These are phyloP conservation scores for Novymonas esmeraldas DNA, from an alignment of 208 protist species.

Conservation along the genomic window DNA sequence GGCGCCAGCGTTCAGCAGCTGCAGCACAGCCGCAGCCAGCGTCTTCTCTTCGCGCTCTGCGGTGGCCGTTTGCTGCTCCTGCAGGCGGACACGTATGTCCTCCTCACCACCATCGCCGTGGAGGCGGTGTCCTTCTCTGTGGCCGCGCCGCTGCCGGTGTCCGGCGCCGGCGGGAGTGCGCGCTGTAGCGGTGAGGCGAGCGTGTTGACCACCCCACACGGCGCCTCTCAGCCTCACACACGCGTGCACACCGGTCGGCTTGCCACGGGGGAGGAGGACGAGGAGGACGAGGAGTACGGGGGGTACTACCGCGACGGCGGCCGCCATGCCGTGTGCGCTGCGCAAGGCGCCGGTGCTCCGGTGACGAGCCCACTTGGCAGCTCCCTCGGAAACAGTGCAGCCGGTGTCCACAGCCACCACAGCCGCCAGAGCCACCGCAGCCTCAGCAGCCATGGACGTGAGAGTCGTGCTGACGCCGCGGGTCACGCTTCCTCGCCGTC, in stretches of 20 bases:
- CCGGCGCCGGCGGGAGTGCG: neutral
- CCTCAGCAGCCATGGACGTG: no score
- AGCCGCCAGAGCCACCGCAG: no score
- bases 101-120: conserved; percentile 22
- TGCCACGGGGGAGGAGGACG: conserved; percentile 1
- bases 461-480: no score
- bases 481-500: no score
- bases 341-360: no score
- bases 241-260: neutral
- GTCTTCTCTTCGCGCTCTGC: conserved; percentile 66
- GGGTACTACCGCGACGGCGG: no score
- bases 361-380: no score
- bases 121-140: conserved; percentile 28
- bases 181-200: neutral
- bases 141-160: conserved; percentile 6
- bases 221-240: neutral
- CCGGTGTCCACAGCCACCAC: no score
- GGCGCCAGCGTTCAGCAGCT: conserved; percentile 41
- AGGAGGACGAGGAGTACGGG: neutral
- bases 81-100: conserved; percentile 28
- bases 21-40: conserved; percentile 74
- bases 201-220: neutral
- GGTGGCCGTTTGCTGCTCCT: conserved; percentile 40
- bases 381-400: no score
- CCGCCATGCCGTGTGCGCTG: no score